Evolutionary conservation across 805 yeast species (phyloP).

Genomic region (Ascoidea rubescens): DNA sequence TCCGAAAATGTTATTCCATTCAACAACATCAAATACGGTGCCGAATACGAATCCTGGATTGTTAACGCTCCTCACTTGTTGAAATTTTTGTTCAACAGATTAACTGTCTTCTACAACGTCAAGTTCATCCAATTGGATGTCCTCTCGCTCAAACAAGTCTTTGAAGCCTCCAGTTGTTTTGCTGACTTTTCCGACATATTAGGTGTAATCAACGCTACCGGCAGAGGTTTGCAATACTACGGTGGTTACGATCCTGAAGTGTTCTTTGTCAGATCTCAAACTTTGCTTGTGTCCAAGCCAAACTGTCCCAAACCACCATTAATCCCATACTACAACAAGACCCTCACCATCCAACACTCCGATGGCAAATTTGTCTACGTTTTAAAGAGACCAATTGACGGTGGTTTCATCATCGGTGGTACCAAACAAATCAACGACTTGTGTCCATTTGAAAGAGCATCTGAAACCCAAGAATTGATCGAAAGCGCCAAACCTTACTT

Average conservation of each 20-base stretch:
- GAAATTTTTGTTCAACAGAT: constrained; percentile 25
- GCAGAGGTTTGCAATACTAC: constrained; percentile 43
- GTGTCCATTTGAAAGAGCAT: constrained; percentile 20
- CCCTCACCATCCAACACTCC: constrained; percentile 47
- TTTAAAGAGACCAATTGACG: constrained; percentile 34
- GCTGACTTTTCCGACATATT: constrained; percentile 15
- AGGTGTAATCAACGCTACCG: constrained; percentile 44
- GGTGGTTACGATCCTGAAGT: constrained; percentile 39
- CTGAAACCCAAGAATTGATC: constrained; percentile 33
- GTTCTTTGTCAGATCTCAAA: constrained; percentile 56
- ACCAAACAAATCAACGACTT: constrained; percentile 41
- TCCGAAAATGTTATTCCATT: constrained; percentile 7
- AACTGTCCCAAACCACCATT: constrained; percentile 12
- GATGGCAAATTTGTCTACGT: constrained; percentile 55
- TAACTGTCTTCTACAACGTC: constrained; percentile 14
- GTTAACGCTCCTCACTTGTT: constrained; percentile 47
- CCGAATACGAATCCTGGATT: constrained; percentile 43
- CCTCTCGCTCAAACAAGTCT: constrained; percentile 27
- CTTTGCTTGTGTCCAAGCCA: constrained; percentile 23
- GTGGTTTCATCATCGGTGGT: constrained; percentile 52
- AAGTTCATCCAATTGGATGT: constrained; percentile 22
- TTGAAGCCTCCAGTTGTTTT: constrained; percentile 5
- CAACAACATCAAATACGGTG: constrained; percentile 30
- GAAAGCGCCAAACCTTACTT: constrained; percentile 29
- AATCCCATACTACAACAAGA: constrained; percentile 21